A percentile compares a stretch with the other conserved stretches of the same genome.
Evolutionary conservation across 2,329 filamentous ascomycete species (phyloP).

Genomic region (Exophiala aquamarina): DNA sequence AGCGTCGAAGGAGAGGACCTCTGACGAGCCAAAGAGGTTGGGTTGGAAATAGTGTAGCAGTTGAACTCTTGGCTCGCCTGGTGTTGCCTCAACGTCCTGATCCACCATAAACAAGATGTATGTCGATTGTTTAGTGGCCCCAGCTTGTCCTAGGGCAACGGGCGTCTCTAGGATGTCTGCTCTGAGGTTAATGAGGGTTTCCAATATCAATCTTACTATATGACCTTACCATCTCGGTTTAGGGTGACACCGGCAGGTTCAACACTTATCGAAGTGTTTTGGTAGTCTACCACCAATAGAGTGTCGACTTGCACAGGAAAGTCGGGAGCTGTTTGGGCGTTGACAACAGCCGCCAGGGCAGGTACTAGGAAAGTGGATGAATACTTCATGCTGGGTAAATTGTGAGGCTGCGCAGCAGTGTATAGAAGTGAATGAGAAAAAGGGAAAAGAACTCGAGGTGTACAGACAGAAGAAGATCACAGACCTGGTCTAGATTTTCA

Average conservation of each 20-base stretch:
- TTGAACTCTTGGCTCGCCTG: constrained; percentile 4
- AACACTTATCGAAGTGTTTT: constrained; percentile 10
- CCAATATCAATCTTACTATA: not conserved
- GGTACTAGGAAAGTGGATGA: not conserved
- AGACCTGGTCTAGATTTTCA: no score
- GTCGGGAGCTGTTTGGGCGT: constrained; percentile 16
- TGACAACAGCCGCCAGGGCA: constrained; percentile 7
- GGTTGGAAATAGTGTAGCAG: constrained; percentile 23
- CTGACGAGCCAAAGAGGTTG: constrained; percentile 18
- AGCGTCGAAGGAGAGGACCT: constrained; percentile 16
- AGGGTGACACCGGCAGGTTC: constrained; percentile 13
- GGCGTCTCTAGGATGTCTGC: constrained; percentile 16
- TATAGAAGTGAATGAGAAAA: no score
- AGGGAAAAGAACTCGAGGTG: no score
- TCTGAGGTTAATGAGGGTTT: not conserved
- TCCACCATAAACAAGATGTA: constrained; percentile 25
- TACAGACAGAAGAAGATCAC: no score
- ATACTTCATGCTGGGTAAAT: constrained; percentile 19
- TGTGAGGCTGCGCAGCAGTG: no score
- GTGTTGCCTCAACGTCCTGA: constrained; percentile 13
- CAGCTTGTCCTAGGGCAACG: constrained; percentile 22
- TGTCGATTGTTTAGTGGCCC: constrained; percentile 18
- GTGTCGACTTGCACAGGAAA: constrained; percentile 17
- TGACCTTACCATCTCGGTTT: constrained; percentile 15
- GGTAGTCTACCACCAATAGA: constrained; percentile 15